A percentile compares a stretch with the other conserved stretches of the same genome.
Evolutionary conservation across 2,329 filamentous ascomycete species (phyloP).

Genomic region (Aspergillus costaricaensis): DNA sequence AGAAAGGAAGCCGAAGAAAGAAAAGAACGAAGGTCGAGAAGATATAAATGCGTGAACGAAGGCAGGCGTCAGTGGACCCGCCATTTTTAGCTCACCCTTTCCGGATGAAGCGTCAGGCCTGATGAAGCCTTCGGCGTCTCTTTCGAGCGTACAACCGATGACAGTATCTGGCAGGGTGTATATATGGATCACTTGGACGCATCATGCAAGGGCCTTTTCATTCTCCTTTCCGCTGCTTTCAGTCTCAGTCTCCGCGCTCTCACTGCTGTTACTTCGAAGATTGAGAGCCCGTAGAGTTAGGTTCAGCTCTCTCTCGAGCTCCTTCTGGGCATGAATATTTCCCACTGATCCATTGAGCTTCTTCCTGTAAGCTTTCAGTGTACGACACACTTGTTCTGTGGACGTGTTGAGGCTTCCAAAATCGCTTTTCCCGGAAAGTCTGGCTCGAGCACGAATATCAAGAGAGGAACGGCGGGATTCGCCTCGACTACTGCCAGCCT

Average conservation of each 20-base stretch:
- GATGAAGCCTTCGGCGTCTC: conserved; percentile 26
- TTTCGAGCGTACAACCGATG: conserved; percentile 35
- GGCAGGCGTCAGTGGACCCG: background rate
- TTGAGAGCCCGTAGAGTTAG: conserved; percentile 40
- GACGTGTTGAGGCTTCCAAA: conserved; percentile 53
- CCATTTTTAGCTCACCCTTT: conserved; percentile 18
- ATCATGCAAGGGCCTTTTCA: conserved; percentile 27
- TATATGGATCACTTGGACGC: conserved; percentile 26
- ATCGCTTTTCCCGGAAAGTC: conserved; percentile 40
- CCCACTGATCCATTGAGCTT: conserved; percentile 55
- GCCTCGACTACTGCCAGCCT: conserved; percentile 31
- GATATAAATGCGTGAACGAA: background rate
- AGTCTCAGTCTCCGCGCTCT: conserved; percentile 38
- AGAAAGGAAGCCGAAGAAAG: conserved; percentile 1
- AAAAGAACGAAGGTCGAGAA: conserved; percentile 3
- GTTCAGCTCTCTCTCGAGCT: conserved; percentile 60
- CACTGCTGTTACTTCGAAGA: conserved; percentile 32
- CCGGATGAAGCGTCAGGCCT: conserved; percentile 39
- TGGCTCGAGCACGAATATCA: conserved; percentile 53
- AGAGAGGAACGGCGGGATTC: conserved; percentile 50
- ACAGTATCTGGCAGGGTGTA: conserved; percentile 37
- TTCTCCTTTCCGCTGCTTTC: conserved; percentile 45
- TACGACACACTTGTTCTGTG: conserved; percentile 61
- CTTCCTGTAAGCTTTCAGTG: conserved; percentile 60
- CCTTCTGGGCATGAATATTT: conserved; percentile 52